phyloP scores from a whole-genome alignment of 2,329 filamentous ascomycete species.

The Macroventuria anomochaeta region DNA sequence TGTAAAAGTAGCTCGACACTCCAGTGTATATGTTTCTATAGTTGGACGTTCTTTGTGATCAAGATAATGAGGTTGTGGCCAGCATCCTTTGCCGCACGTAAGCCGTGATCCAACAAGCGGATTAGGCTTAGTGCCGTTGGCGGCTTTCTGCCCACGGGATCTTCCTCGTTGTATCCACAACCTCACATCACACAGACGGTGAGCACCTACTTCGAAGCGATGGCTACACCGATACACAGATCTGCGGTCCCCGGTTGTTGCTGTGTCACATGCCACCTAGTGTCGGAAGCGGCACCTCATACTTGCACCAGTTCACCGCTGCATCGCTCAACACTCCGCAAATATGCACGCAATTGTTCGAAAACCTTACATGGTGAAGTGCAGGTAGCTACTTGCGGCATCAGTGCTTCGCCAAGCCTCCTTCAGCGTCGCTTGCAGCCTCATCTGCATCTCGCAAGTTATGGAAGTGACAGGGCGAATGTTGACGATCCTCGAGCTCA shows the following conservation, averaged over 20 bases:
- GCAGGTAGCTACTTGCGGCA: constrained; percentile 2
- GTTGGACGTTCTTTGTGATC: background rate
- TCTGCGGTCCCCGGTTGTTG: constrained; percentile 11
- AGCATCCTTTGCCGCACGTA: constrained; percentile 3
- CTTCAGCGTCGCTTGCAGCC: constrained; percentile 6
- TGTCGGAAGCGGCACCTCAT: background rate
- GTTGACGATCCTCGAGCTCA: background rate
- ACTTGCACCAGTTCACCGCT: constrained; percentile 18
- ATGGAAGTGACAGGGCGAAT: constrained; percentile 17
- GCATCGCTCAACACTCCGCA: constrained; percentile 13
- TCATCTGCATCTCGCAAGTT: constrained; percentile 10
- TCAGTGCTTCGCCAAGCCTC: constrained; percentile 5
- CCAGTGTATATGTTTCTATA: background rate
- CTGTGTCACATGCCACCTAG: constrained; percentile 13
- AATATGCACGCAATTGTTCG: constrained; percentile 10
- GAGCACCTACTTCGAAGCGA: constrained; percentile 17
- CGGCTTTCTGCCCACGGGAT: background rate
- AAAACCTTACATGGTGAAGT: background rate
- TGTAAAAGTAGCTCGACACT: background rate
- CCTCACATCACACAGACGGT: constrained; percentile 18
- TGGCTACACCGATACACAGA: constrained; percentile 17
- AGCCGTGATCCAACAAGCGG: background rate
- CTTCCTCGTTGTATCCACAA: constrained; percentile 1
- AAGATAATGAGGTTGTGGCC: constrained; percentile 4
- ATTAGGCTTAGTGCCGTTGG: background rate